These are phyloP conservation scores for Dothistroma septosporum DNA, from an alignment of 2,329 filamentous ascomycete genomes.

Conservation along the genomic window DNA sequence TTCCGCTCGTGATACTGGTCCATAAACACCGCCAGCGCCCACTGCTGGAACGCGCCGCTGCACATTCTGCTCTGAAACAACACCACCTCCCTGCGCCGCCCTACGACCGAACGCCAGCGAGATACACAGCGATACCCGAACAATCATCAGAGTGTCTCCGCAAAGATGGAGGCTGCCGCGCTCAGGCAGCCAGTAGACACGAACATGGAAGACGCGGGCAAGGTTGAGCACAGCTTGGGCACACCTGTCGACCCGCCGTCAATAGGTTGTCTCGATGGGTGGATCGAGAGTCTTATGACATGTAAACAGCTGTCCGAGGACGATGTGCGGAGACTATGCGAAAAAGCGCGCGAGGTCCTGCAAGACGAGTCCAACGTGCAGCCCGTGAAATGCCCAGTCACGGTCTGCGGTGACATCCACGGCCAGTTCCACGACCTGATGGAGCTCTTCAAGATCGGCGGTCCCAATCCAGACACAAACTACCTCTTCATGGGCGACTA, in stretches of 20 bases:
- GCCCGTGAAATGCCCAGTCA: slow-evolving; percentile 98
- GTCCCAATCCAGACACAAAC: slow-evolving; percentile 96
- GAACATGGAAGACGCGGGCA: slow-evolving; percentile 97
- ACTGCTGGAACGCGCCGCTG: not conserved
- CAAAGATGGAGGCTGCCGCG: slow-evolving; percentile 33
- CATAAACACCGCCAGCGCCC: not conserved
- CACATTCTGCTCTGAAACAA: slow-evolving; percentile 1
- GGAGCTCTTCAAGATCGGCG: slow-evolving; percentile 99
- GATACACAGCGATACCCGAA: not conserved
- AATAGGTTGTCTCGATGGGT: slow-evolving; percentile 89
- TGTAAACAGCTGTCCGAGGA: slow-evolving; percentile 97
- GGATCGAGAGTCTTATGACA: slow-evolving; percentile 97
- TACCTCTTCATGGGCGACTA: slow-evolving; percentile 99
- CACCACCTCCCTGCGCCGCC: not conserved
- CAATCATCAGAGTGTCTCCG: slow-evolving; percentile 10
- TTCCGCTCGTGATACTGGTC: not conserved
- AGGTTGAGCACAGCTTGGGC: slow-evolving; percentile 69
- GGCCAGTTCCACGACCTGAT: slow-evolving; percentile 98
- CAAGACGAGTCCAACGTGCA: slow-evolving; percentile 98
- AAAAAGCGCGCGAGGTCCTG: slow-evolving; percentile 95
- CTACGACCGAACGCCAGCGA: not conserved
- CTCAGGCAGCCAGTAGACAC: slow-evolving; percentile 57
- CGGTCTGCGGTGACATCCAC: slow-evolving; percentile 97
- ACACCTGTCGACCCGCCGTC: slow-evolving; percentile 77
- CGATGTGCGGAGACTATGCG: slow-evolving; percentile 94